These are phyloP conservation scores for Solanum ahanhuiri DNA, from an alignment of 257 asterid species.

Conservation along the genomic window DNA sequence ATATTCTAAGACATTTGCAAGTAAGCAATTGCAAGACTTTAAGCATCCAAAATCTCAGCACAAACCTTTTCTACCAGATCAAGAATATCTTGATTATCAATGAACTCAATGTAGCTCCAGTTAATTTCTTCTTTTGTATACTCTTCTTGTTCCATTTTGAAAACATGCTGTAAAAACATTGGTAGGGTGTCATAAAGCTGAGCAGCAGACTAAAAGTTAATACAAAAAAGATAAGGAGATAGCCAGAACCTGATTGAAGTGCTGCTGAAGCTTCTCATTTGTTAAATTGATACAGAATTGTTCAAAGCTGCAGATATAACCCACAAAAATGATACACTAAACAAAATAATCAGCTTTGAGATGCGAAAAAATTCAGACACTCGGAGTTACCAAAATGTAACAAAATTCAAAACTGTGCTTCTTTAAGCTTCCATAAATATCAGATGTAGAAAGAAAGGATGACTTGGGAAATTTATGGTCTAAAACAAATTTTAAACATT, in stretches of 20 bases:
- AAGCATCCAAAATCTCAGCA: neutral
- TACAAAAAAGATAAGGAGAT: neutral
- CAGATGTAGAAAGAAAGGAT: neutral
- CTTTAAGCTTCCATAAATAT: neutral
- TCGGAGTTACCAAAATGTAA: neutral
- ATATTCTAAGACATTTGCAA: neutral
- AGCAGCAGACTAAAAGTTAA: neutral
- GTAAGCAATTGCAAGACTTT: neutral
- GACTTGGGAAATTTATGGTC: neutral
- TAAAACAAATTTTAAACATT: neutral
- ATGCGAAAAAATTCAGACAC: neutral
- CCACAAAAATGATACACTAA: neutral
- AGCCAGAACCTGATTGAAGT: conserved; percentile 82
- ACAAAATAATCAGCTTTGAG: neutral
- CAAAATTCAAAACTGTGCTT: neutral
- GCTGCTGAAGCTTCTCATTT: conserved; percentile 98
- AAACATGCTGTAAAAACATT: conserved; percentile 72
- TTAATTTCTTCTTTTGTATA: conserved; percentile 94
- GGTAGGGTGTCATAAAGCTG: conserved; percentile 9
- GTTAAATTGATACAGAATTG: conserved; percentile 96
- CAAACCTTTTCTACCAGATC: conserved; percentile 93
- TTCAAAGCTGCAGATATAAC: conserved; percentile 61
- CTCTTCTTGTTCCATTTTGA: conserved; percentile 99
- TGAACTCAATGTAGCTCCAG: conserved; percentile 99
- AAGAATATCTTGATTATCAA: conserved; percentile 88